Percentiles rank a stretch among this genome's conserved stretches.
phyloP scores from a whole-genome alignment of 2,329 filamentous ascomycete species.

The Colletotrichum tanaceti region DNA sequence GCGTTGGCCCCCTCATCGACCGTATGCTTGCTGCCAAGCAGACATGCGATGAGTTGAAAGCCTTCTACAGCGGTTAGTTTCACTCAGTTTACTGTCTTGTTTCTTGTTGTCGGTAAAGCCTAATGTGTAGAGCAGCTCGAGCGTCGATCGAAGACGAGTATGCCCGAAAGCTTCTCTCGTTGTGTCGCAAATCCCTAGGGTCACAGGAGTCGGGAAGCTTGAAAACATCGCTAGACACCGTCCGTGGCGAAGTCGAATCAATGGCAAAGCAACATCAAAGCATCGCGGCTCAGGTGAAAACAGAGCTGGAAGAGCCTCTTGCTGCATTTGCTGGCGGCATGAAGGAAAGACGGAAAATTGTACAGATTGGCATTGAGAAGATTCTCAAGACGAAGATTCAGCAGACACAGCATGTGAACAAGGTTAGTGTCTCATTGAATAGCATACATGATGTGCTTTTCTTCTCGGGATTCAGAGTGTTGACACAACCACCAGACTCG shows the following conservation, averaged over 20 bases:
- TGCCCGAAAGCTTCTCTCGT: constrained; percentile 84
- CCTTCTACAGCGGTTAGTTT: constrained; percentile 83
- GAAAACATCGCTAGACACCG: constrained; percentile 84
- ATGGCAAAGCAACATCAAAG: constrained; percentile 94
- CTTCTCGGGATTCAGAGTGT: constrained; percentile 5
- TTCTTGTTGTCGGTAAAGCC: background rate
- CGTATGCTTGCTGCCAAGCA: constrained; percentile 96
- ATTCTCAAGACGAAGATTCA: constrained; percentile 92
- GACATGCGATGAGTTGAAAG: constrained; percentile 91
- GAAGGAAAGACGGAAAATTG: constrained; percentile 96
- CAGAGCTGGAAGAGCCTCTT: constrained; percentile 92
- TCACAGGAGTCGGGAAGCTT: constrained; percentile 88
- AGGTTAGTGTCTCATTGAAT: constrained; percentile 65
- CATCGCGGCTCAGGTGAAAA: constrained; percentile 95
- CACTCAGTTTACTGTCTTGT: background rate
- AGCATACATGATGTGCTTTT: background rate
- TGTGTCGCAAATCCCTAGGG: constrained; percentile 89
- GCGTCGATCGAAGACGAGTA: constrained; percentile 98
- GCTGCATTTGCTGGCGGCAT: constrained; percentile 92
- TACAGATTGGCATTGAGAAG: constrained; percentile 94
- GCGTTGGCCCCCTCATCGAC: constrained; percentile 88
- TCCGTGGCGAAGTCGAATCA: constrained; percentile 88
- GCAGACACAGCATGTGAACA: constrained; percentile 91
- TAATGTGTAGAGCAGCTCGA: constrained; percentile 68
- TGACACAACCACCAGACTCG: constrained; percentile 68